These are phyloP conservation scores for Suhomyces canberraensis DNA, from an alignment of 805 yeast species.

Conservation along the genomic window DNA sequence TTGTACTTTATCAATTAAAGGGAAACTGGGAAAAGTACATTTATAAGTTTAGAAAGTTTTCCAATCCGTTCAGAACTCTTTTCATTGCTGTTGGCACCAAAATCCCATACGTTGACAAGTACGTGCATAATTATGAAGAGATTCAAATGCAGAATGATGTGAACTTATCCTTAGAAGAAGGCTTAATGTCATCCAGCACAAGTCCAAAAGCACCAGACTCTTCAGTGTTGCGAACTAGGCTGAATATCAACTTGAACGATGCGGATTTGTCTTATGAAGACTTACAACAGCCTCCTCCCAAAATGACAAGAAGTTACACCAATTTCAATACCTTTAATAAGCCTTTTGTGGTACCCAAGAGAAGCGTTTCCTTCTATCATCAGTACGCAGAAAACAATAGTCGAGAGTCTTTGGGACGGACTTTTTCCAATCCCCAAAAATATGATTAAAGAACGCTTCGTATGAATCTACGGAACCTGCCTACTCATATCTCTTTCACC, in stretches of 20 bases:
- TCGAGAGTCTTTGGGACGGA: constrained; percentile 20
- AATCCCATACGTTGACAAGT: constrained; percentile 19
- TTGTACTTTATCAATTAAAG: constrained; percentile 15
- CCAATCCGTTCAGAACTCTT: constrained; percentile 10
- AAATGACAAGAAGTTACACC: constrained; percentile 10
- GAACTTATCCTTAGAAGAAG: constrained; percentile 33
- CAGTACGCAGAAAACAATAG: constrained; percentile 15
- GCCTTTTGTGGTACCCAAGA: constrained; percentile 34
- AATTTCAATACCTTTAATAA: constrained; percentile 30
- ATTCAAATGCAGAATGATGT: constrained; percentile 17
- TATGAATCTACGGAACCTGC: no score
- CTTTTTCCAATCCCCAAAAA: not conserved
- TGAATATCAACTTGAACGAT: constrained; percentile 28
- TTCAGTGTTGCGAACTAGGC: constrained; percentile 36
- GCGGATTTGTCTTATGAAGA: constrained; percentile 8
- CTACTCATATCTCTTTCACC: no score
- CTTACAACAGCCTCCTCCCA: not conserved
- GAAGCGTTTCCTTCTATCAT: constrained; percentile 12
- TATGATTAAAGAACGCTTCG: no score
- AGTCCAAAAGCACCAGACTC: constrained; percentile 12
- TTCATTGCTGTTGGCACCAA: constrained; percentile 13
- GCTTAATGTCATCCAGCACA: constrained; percentile 18
- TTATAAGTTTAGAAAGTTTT: constrained; percentile 13
- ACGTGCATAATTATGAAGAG: constrained; percentile 16
- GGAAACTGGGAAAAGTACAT: not conserved